phyloP scores from a whole-genome alignment of 78 protist genomes.

The Emiliania huxleyi region DNA sequence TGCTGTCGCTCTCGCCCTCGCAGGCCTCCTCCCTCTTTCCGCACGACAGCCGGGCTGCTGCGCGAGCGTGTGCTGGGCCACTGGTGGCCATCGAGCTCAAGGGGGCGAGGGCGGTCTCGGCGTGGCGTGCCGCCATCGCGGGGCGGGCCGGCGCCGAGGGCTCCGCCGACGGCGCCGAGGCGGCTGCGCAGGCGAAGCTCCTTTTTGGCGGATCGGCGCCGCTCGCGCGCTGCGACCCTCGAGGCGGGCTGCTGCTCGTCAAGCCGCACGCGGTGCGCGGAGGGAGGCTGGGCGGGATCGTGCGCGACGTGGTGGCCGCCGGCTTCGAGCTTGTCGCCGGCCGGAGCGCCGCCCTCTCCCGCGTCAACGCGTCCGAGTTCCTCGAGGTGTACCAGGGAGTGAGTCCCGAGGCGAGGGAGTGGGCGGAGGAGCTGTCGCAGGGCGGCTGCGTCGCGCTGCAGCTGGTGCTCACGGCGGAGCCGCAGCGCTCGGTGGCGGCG shows the following conservation, averaged over 20 bases:
- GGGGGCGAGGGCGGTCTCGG: background rate
- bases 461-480: background rate
- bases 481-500: background rate
- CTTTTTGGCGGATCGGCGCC: background rate
- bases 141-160: background rate
- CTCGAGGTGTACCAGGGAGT: constrained; percentile 78
- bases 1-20: background rate
- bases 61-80: background rate
- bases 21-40: background rate
- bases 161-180: background rate
- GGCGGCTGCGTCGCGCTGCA: background rate
- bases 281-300: constrained; percentile 16
- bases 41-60: background rate
- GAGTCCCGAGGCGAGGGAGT: constrained; percentile 50
- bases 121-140: background rate
- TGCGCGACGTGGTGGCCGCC: background rate
- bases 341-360: background rate
- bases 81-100: background rate
- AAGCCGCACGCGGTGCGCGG: constrained; percentile 58
- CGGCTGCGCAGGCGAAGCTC: background rate
- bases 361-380: constrained; percentile 68
- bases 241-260: constrained; percentile 39
- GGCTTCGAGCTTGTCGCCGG: constrained; percentile 57
- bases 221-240: background rate
- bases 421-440: background rate